These are phyloP conservation scores for Hibiscus tridactylites DNA, from an alignment of 345 rosid genomes.

Conservation along the genomic window DNA sequence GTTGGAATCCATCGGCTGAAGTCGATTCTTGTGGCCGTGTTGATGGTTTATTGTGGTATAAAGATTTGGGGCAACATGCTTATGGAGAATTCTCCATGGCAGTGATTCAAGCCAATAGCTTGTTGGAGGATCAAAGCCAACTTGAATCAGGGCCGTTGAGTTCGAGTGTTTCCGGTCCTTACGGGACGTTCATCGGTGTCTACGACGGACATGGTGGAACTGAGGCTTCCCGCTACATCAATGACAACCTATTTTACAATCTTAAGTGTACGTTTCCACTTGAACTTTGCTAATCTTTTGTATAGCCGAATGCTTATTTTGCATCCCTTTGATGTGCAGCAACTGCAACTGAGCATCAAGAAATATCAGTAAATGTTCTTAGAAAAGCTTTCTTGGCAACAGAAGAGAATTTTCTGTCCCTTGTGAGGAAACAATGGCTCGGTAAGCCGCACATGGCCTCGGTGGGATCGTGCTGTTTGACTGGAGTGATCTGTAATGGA, in stretches of 20 bases:
- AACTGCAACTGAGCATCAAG: conserved; percentile 39
- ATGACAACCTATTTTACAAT: conserved; percentile 46
- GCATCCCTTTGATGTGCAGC: conserved; percentile 24
- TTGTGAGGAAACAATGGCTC: conserved; percentile 61
- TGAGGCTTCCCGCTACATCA: conserved; percentile 56
- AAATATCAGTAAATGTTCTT: conserved; percentile 39
- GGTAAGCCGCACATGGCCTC: conserved; percentile 62
- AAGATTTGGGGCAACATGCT: conserved; percentile 54
- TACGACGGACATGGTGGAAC: conserved; percentile 89
- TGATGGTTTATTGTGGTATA: conserved; percentile 60
- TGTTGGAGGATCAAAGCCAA: conserved; percentile 78
- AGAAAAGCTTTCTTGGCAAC: conserved; percentile 52
- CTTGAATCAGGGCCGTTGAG: conserved; percentile 70
- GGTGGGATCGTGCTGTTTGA: conserved; percentile 73
- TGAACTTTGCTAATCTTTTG: background rate
- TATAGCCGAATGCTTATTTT: background rate
- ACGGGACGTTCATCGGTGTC: conserved; percentile 63
- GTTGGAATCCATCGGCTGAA: conserved; percentile 46
- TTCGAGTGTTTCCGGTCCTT: conserved; percentile 31
- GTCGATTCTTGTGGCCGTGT: conserved; percentile 30
- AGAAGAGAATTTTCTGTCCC: conserved; percentile 49
- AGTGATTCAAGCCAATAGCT: conserved; percentile 66
- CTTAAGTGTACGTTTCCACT: conserved; percentile 46
- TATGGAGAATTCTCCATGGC: conserved; percentile 82
- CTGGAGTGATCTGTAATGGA: conserved; percentile 58